Evolutionary conservation across 176 grass and related monocot genomes (phyloP).

Genomic region (Cocos nucifera): DNA sequence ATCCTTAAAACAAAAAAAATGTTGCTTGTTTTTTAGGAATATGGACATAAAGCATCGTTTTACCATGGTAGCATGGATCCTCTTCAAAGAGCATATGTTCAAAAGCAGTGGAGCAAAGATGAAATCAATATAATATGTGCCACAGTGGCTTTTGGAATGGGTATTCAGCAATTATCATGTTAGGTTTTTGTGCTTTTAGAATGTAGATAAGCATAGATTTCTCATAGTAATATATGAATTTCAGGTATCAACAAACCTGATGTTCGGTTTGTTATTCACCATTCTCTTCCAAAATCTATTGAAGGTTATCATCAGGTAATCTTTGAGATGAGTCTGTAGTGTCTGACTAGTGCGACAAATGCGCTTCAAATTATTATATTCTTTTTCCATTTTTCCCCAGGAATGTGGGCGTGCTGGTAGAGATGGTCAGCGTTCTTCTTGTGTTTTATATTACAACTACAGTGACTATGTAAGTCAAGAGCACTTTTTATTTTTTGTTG

Average conservation of each 20-base stretch:
- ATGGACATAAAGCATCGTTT: slow-evolving; percentile 58
- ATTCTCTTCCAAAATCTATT: slow-evolving; percentile 93
- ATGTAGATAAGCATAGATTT: neutral
- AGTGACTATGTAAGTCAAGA: slow-evolving; percentile 84
- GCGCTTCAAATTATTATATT: neutral
- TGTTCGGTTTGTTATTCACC: slow-evolving; percentile 98
- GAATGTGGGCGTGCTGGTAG: slow-evolving; percentile 89
- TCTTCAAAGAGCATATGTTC: slow-evolving; percentile 44
- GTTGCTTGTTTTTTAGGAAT: slow-evolving; percentile 29
- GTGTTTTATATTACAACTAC: slow-evolving; percentile 77
- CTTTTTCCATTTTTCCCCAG: slow-evolving; percentile 25
- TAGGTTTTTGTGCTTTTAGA: slow-evolving; percentile 8
- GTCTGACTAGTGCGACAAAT: neutral
- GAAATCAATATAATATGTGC: slow-evolving; percentile 95
- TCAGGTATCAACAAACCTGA: slow-evolving; percentile 99
- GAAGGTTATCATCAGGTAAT: slow-evolving; percentile 98
- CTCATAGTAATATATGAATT: slow-evolving; percentile 27
- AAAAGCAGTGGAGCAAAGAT: slow-evolving; percentile 80
- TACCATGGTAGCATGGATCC: slow-evolving; percentile 94
- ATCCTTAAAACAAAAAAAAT: too few relatives aligned
- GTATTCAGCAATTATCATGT: slow-evolving; percentile 36
- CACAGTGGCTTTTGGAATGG: slow-evolving; percentile 98
- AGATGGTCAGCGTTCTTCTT: slow-evolving; percentile 73
- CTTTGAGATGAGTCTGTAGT: neutral
- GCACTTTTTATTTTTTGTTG: slow-evolving; percentile 13